Percentiles rank a stretch among this genome's conserved stretches.
These are phyloP conservation scores for Fusarium nygamai DNA, from an alignment of 2,329 filamentous ascomycete genomes.

Conservation along the genomic window DNA sequence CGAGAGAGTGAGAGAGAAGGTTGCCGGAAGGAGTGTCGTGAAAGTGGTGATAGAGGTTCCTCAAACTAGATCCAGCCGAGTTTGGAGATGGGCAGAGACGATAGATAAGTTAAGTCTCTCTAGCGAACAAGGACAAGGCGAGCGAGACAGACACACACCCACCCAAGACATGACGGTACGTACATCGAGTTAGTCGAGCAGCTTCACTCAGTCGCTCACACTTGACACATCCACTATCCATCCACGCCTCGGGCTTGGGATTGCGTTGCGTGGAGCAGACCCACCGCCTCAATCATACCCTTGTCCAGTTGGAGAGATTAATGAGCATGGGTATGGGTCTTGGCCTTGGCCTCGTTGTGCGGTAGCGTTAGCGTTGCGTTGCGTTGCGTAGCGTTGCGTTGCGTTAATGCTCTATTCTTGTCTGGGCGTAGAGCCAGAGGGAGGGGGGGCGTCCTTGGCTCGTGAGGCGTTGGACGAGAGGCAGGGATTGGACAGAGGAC, in stretches of 20 bases:
- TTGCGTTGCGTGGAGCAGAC: constrained; percentile 53
- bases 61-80: constrained; percentile 33
- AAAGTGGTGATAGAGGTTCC: constrained; percentile 45
- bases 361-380: constrained; percentile 29
- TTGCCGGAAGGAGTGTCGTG: constrained; percentile 53
- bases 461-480: constrained; percentile 41
- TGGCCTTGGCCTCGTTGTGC: constrained; percentile 46
- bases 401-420: constrained; percentile 55
- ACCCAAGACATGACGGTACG: constrained; percentile 34
- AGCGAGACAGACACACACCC: constrained; percentile 29
- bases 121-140: constrained; percentile 38
- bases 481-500: constrained; percentile 44
- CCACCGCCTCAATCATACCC: constrained; percentile 42
- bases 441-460: constrained; percentile 46
- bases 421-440: constrained; percentile 39
- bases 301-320: constrained; percentile 47
- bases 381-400: constrained; percentile 25
- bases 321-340: constrained; percentile 45
- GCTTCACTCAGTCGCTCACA: not conserved
- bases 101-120: constrained; percentile 41
- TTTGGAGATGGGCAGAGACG: constrained; percentile 35
- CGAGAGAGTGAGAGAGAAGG: constrained; percentile 29
- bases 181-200: constrained; percentile 15
- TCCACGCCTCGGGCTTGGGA: constrained; percentile 46
- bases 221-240: not conserved